Evolutionary conservation across 345 rosid genomes (phyloP), one percentile per base, ranked within the genome.

Genomic region (Citrus trifoliata): DNA sequence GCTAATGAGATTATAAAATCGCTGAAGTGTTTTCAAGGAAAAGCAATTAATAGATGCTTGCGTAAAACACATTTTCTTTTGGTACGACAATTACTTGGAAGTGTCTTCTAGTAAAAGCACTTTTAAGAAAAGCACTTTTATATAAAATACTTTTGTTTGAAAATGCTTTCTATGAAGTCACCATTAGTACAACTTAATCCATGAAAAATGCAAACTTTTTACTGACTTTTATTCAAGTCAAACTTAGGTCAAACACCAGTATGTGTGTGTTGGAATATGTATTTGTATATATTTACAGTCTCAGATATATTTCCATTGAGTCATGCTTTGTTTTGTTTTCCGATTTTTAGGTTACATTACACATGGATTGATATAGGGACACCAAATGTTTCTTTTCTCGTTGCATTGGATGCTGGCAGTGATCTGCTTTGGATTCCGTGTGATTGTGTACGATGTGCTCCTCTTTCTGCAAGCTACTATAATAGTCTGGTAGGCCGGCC

Each of bases 381-480:
- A 2, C 97, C 95, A 5, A 90, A 70, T 60, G 91, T 89, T 46
- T 88, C 98, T 40, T 94, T 91, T 85, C 93, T 94, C 46, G 95
- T 94, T 78, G 98, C 97, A 14, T 79, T 94, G 87, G 98, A 94
- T 77, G 80, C 87, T 1, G 97, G 97, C 46, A 91, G 98, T 73
- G 95, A 94, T 85, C 88, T 92, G 12, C 88, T 94, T 69, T 94
- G 98, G 97, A 81, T 94, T 82, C 97, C 98, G 25, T 94, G 98
- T 76, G 89, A 94, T 72, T 94, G 98, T 73, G 74, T 89, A 48
- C 94, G 89, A 78, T 94, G 98, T 35, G 95, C 95, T 72, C 90
- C 95, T 42, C 78, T 92, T 56, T 88, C 92, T 33, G 88, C 97
- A 68, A 79, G 86, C 80, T 76, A 84, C 86, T 91, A 94, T 71